A percentile compares a stretch with the other conserved stretches of the same genome.
Conservation (phyloP, 192 early-diverging fungal genomes). For the Oehlia diaphana region DNA sequence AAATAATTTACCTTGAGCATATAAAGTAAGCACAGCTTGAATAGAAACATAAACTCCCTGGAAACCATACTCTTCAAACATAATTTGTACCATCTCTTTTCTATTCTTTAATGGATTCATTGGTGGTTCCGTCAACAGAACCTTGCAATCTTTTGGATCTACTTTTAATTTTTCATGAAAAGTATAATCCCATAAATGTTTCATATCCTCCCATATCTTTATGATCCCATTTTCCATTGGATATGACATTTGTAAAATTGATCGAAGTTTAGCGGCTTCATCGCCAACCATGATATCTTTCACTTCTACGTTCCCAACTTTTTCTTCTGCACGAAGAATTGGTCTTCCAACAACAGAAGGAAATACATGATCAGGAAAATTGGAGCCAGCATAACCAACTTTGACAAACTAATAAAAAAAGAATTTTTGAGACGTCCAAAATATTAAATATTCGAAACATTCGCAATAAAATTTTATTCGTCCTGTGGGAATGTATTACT, state of each 20-base stretch:
- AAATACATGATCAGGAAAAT: slow-evolving; percentile 95
- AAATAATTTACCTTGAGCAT: slow-evolving; percentile 81
- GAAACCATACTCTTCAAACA: slow-evolving; percentile 98
- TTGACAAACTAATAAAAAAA: slow-evolving; percentile 84
- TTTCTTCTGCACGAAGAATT: slow-evolving; percentile 95
- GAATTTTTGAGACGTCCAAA: neutral
- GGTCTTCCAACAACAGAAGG: slow-evolving; percentile 98
- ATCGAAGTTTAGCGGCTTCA: slow-evolving; percentile 87
- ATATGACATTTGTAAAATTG: slow-evolving; percentile 92
- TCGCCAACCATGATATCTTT: slow-evolving; percentile 99
- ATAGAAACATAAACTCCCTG: slow-evolving; percentile 91
- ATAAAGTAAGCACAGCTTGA: slow-evolving; percentile 96
- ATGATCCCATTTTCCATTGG: slow-evolving; percentile 99
- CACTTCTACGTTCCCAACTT: slow-evolving; percentile 70
- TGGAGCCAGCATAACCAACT: slow-evolving; percentile 91
- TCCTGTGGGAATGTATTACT: too few species aligned
- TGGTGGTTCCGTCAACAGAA: slow-evolving; percentile 95
- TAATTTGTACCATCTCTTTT: slow-evolving; percentile 88
- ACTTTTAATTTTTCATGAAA: slow-evolving; percentile 90
- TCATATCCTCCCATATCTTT: slow-evolving; percentile 96
- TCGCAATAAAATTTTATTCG: too few species aligned
- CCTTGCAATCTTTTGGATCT: slow-evolving; percentile 86
- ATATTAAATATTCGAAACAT: neutral
- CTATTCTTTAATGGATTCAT: slow-evolving; percentile 94
- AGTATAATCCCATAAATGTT: slow-evolving; percentile 98